Percentiles rank a stretch among this genome's conserved stretches.
Evolutionary conservation across 345 rosid species (phyloP).

Genomic region (Populus euphratica): DNA sequence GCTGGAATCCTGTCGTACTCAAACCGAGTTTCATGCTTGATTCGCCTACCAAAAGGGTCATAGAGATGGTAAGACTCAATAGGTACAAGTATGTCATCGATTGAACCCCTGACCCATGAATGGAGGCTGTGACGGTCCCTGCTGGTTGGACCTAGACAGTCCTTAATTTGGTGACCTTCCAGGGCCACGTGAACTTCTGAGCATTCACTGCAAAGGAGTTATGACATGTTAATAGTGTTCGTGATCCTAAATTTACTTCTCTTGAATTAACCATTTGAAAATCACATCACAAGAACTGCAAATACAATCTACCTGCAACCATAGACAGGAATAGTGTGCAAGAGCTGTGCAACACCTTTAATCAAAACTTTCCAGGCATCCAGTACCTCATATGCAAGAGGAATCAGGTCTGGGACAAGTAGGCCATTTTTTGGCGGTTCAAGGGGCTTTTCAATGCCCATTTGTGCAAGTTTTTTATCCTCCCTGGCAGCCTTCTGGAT

Average conservation of each 20-base stretch:
- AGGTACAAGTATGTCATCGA: conserved; percentile 65
- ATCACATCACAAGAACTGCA: background rate
- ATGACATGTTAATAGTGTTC: background rate
- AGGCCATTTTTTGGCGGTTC: conserved; percentile 81
- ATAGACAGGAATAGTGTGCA: conserved; percentile 66
- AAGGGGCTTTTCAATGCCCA: conserved; percentile 77
- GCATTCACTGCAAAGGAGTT: conserved; percentile 52
- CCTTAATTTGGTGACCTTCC: conserved; percentile 59
- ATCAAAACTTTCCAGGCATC: conserved; percentile 80
- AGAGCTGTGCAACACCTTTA: conserved; percentile 72
- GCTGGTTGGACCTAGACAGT: conserved; percentile 51
- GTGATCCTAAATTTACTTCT: background rate
- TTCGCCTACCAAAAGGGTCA: conserved; percentile 79
- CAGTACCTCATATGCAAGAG: conserved; percentile 62
- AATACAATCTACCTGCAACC: conserved; percentile 56
- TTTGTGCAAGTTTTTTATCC: conserved; percentile 68
- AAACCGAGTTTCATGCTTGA: conserved; percentile 74
- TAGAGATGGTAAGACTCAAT: conserved; percentile 84
- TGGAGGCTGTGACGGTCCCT: conserved; percentile 51
- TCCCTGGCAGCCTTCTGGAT: conserved; percentile 57
- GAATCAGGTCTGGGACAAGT: conserved; percentile 69
- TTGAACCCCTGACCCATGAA: conserved; percentile 69
- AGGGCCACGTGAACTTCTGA: conserved; percentile 74
- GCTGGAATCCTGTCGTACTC: conserved; percentile 85
- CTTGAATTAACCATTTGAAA: background rate